Evolutionary conservation across 176 grass and related monocot genomes (phyloP).

Genomic region (Triticum timopheevii): DNA sequence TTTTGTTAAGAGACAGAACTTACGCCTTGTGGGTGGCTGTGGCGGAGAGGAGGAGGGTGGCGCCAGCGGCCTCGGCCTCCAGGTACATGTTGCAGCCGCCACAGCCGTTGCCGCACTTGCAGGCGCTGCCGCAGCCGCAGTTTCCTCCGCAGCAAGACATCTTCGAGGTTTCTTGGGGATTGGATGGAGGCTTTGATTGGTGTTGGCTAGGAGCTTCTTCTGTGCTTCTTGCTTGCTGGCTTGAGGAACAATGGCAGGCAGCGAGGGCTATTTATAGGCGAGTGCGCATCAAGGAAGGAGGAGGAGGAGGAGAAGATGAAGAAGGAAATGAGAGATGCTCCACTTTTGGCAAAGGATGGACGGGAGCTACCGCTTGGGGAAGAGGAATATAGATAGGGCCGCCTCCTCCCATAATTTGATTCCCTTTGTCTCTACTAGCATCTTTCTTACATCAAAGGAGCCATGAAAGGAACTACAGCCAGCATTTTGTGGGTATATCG

Average conservation of each 20-base stretch:
- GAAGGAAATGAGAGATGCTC: not conserved
- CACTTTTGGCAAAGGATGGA: conserved; percentile 30
- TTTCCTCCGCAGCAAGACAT: conserved; percentile 63
- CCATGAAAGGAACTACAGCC: no score
- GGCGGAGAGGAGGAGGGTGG: conserved; percentile 11
- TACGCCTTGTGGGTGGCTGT: conserved; percentile 37
- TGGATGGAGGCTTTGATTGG: not conserved
- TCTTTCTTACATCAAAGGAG: not conserved
- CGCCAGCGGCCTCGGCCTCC: not conserved
- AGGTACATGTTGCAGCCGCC: conserved; percentile 54
- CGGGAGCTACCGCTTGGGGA: not conserved
- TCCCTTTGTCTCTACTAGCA: not conserved
- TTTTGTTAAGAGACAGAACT: not conserved
- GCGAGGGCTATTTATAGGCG: conserved; percentile 30
- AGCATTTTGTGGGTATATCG: no score
- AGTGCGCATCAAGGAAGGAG: not conserved
- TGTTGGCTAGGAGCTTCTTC: not conserved
- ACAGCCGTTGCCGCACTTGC: conserved; percentile 51
- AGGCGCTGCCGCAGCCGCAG: conserved; percentile 44
- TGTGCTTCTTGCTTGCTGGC: conserved; percentile 1
- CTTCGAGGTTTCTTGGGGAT: conserved; percentile 15
- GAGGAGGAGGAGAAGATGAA: not conserved
- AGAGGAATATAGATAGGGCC: not conserved
- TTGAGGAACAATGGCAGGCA: conserved; percentile 26
- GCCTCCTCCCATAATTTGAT: not conserved